A percentile compares a stretch with the other conserved stretches of the same genome.
phyloP scores from a whole-genome alignment of 2,329 filamentous ascomycete species.

The Pseudogymnoascus sp. region DNA sequence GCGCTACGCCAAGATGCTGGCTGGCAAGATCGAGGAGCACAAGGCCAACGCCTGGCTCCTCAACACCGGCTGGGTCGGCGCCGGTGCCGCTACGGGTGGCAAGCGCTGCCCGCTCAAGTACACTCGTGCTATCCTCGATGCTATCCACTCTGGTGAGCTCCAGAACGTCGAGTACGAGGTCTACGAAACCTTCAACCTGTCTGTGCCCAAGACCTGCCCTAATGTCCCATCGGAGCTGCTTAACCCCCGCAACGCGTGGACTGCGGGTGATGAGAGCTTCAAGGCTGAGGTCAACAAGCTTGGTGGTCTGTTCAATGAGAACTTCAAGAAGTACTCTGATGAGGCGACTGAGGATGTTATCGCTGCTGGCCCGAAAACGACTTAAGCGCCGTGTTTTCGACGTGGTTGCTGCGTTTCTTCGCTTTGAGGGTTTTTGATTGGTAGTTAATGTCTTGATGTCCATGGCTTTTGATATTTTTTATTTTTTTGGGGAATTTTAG shows the following conservation, averaged over 20 bases:
- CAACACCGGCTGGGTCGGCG: slow-evolving; percentile 96
- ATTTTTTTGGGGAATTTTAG: neutral
- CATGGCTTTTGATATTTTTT: neutral
- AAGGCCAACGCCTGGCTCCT: slow-evolving; percentile 96
- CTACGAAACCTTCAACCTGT: slow-evolving; percentile 94
- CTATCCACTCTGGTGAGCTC: slow-evolving; percentile 95
- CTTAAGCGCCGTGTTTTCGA: too few species aligned
- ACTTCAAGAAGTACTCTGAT: slow-evolving; percentile 92
- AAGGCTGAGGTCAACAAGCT: slow-evolving; percentile 83
- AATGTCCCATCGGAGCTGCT: slow-evolving; percentile 85
- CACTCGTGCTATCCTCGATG: slow-evolving; percentile 94
- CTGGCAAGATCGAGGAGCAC: slow-evolving; percentile 94
- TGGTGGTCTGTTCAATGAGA: slow-evolving; percentile 82
- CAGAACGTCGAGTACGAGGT: slow-evolving; percentile 88
- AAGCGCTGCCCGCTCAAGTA: slow-evolving; percentile 98
- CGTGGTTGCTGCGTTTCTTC: neutral
- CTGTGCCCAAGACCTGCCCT: slow-evolving; percentile 86
- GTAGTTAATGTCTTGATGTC: neutral
- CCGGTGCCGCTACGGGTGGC: slow-evolving; percentile 80
- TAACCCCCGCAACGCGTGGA: slow-evolving; percentile 93
- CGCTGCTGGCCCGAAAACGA: slow-evolving; percentile 50
- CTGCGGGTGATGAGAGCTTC: slow-evolving; percentile 72
- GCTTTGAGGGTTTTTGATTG: neutral
- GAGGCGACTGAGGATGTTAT: slow-evolving; percentile 76
- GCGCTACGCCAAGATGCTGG: slow-evolving; percentile 97